phyloP scores from a whole-genome alignment of 495 filamentous ascomycete genomes.

The Pseudomonodictys pantanalensis region DNA sequence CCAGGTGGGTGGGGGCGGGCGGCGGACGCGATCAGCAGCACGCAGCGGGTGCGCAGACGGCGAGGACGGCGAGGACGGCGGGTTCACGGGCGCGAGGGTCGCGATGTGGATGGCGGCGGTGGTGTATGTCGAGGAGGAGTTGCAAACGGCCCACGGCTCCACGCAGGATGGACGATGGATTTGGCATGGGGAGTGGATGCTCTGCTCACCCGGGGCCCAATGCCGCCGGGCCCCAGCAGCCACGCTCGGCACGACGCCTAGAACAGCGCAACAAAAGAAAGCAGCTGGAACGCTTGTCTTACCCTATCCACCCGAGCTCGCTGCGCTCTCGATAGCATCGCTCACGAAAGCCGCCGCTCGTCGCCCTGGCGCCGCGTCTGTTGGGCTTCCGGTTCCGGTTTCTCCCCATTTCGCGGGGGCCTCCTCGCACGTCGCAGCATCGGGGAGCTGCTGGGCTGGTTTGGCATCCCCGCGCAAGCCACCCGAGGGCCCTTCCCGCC shows the following conservation, averaged over 20 bases:
- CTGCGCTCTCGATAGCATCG: background rate
- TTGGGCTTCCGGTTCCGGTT: background rate
- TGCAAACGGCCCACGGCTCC: background rate
- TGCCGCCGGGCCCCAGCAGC: background rate
- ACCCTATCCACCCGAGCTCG: background rate
- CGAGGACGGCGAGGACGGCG: background rate
- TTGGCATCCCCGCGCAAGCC: conserved; percentile 1
- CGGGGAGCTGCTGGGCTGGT: background rate
- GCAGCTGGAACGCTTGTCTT: background rate
- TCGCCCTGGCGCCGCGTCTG: background rate
- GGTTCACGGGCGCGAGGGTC: background rate
- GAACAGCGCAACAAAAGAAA: conserved; percentile 12
- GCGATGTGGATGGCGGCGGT: background rate
- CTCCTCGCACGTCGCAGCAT: conserved; percentile 1
- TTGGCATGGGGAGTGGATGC: background rate
- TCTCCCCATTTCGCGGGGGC: background rate
- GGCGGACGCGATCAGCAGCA: background rate
- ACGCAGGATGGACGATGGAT: background rate
- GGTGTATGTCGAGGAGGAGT: background rate
- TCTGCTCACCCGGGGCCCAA: background rate
- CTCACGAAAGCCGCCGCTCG: background rate
- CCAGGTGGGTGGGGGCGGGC: background rate
- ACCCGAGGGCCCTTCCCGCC: background rate
- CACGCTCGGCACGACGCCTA: conserved; percentile 9
- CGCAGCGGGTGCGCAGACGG: background rate